Percentiles rank a stretch among this genome's conserved stretches.
phyloP scores from a whole-genome alignment of 2,329 filamentous ascomycete genomes.

The Hypoxylon sp. region DNA sequence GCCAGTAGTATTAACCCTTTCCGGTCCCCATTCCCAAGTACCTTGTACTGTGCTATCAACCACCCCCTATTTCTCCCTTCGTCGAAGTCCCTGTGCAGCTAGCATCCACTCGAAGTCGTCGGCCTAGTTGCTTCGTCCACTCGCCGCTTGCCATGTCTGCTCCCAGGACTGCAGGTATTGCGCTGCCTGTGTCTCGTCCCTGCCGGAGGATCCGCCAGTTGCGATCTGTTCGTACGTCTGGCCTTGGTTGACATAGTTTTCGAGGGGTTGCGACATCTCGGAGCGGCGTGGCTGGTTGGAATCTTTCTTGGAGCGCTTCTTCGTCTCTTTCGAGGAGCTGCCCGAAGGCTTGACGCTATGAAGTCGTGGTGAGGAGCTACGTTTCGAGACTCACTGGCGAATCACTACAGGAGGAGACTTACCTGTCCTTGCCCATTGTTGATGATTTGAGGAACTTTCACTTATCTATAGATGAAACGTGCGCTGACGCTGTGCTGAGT shows the following conservation, averaged over 20 bases:
- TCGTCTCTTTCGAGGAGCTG: neutral
- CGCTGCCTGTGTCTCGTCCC: neutral
- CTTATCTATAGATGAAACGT: neutral
- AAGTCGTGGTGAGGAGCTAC: slow-evolving; percentile 3
- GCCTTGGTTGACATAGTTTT: neutral
- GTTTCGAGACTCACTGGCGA: no score
- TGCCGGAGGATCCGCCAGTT: neutral
- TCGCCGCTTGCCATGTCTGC: slow-evolving; percentile 16
- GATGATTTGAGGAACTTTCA: neutral
- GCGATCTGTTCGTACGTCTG: slow-evolving; percentile 20
- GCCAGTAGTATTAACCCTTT: neutral
- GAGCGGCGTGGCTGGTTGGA: neutral
- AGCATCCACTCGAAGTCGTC: neutral
- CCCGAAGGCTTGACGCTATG: neutral
- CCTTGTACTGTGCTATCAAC: neutral
- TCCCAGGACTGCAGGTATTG: slow-evolving; percentile 7
- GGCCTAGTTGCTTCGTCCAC: neutral
- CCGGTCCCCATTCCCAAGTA: neutral
- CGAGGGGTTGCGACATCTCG: neutral
- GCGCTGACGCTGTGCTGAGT: neutral
- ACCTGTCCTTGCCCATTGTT: slow-evolving; percentile 23
- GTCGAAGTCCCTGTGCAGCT: neutral
- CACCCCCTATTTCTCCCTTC: neutral
- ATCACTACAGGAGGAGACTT: neutral
- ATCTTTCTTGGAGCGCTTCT: neutral